A percentile compares a stretch with the other conserved stretches of the same genome.
Evolutionary conservation across 257 asterid species (phyloP).

Genomic region (Gentiana dahurica): DNA sequence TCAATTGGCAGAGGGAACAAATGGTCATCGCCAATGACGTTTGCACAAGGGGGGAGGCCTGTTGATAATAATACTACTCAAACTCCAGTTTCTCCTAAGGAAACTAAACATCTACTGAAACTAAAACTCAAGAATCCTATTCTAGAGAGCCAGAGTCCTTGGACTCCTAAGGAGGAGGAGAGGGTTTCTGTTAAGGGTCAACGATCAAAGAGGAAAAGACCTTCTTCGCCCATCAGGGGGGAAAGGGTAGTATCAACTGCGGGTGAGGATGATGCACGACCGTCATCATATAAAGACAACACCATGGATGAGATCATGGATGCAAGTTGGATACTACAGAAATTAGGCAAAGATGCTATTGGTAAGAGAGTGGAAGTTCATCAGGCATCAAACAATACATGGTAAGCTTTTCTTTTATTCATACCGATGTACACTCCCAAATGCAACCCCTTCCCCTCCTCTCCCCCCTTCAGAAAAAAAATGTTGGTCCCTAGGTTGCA

Average conservation of each 20-base stretch:
- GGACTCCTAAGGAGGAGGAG: slow-evolving; percentile 52
- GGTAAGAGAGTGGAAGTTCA: slow-evolving; percentile 96
- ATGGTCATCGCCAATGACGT: slow-evolving; percentile 18
- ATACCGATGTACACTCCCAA: too few relatives aligned
- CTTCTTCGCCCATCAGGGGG: slow-evolving; percentile 34
- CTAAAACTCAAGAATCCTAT: slow-evolving; percentile 63
- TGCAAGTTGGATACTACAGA: slow-evolving; percentile 94
- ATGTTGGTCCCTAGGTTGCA: too few relatives aligned
- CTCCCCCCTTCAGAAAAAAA: neutral
- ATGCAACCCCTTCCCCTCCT: neutral
- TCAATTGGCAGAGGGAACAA: slow-evolving; percentile 33
- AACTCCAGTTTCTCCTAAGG: slow-evolving; percentile 29
- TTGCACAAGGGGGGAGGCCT: slow-evolving; percentile 18
- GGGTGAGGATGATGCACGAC: slow-evolving; percentile 41
- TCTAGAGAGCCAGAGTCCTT: slow-evolving; percentile 36
- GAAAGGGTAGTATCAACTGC: slow-evolving; percentile 20
- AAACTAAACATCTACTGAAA: slow-evolving; percentile 54
- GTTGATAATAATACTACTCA: slow-evolving; percentile 35
- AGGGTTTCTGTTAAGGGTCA: slow-evolving; percentile 68
- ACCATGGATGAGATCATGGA: slow-evolving; percentile 63
- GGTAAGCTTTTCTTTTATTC: slow-evolving; percentile 35
- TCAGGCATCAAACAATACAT: slow-evolving; percentile 64
- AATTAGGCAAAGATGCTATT: slow-evolving; percentile 88
- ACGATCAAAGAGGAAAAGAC: slow-evolving; percentile 79
- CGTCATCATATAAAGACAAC: slow-evolving; percentile 37